Base-by-base conservation (phyloP, 2,329 filamentous ascomycete genomes). In the Nemania serpens region DNA sequence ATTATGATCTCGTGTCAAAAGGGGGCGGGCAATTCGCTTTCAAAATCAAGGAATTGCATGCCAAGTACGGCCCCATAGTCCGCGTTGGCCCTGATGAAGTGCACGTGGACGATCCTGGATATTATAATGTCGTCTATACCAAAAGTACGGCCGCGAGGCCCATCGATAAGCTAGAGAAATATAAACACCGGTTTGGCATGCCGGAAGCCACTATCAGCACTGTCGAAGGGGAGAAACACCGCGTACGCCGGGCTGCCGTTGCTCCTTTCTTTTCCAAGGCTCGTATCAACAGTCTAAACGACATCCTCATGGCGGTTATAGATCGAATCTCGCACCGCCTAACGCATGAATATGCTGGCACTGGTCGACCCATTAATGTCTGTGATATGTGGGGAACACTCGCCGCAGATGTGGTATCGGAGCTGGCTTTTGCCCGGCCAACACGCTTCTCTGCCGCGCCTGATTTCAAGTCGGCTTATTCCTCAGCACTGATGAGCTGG, bases 61-160 rank as follows among this genome's bases (percentile, higher is more conserved):
- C 57, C 10, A 53, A n/a, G 9, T 61, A 61, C 17, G 58, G 58
- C 1, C 58, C 58, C 5, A 56, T 61, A 10, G 36, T 61, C 2
- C 53, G 58, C 1, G 45, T 55, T 13, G 33, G n/a, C 15, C 58
- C 53, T 0, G 37, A 61, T 36, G 58, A 61, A 22, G 2, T 61
- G 6, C 48, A 50, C 12, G 46, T 60, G 9, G 41, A 56, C 20
- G 52, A 55, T 13, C 9, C 39, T 3, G 46, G 46, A 10, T 60
- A 39, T 20, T 60, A 51, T 5, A 18, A 56, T 15, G 39, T 11
- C 1, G 52, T 60, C 2, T 58, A 46, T 12, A 48, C 18, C 37
- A 57, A 33, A 9, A 50, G 39, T 11, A 17, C 36, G 6, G 9
- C 54, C 2, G 12, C 18, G 3, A 18, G 45, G 12, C 54, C 54